Percentiles rank a stretch among this genome's conserved stretches.
These are phyloP conservation scores for Ceratocystis papillata DNA, from an alignment of 2,329 filamentous ascomycete species.

Conservation along the genomic window DNA sequence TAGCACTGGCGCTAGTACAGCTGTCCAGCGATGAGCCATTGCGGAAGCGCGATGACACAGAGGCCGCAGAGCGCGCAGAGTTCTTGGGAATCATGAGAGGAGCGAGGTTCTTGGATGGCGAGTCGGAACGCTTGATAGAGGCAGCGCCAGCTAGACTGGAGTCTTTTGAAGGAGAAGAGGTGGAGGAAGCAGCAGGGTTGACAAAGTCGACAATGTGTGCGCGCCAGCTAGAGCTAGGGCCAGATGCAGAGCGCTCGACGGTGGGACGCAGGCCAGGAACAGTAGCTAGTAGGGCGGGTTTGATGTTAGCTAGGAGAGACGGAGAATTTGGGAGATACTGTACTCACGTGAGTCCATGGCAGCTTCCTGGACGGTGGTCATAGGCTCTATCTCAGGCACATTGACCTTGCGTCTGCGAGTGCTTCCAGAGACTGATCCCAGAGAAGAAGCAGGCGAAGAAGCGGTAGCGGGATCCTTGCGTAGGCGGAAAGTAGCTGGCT, in stretches of 20 bases:
- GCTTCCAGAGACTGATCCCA: slow-evolving; percentile 35
- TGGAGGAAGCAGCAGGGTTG: slow-evolving; percentile 6
- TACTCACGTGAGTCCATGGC: slow-evolving; percentile 59
- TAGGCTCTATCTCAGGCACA: slow-evolving; percentile 53
- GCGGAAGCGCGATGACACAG: slow-evolving; percentile 20
- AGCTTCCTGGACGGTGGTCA: slow-evolving; percentile 58
- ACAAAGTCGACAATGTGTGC: slow-evolving; percentile 20
- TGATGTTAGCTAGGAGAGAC: slow-evolving; percentile 9
- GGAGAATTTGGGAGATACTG: neutral
- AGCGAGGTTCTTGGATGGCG: slow-evolving; percentile 17
- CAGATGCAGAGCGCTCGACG: slow-evolving; percentile 52
- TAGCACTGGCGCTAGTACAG: slow-evolving; percentile 1
- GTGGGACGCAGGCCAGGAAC: slow-evolving; percentile 55
- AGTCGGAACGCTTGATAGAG: slow-evolving; percentile 16
- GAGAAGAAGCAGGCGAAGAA: slow-evolving; percentile 37
- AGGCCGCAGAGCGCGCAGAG: slow-evolving; percentile 12
- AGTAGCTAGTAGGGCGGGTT: slow-evolving; percentile 40
- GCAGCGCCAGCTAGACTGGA: neutral
- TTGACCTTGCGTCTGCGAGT: slow-evolving; percentile 52
- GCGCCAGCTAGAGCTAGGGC: slow-evolving; percentile 5
- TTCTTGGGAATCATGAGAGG: slow-evolving; percentile 22
- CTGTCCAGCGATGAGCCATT: slow-evolving; percentile 18
- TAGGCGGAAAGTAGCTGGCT: slow-evolving; percentile 38
- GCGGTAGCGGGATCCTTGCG: slow-evolving; percentile 41
- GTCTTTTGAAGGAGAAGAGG: neutral